Evolutionary conservation across 306 rosid genomes (phyloP).

Genomic region (Cucumis cinereus): DNA sequence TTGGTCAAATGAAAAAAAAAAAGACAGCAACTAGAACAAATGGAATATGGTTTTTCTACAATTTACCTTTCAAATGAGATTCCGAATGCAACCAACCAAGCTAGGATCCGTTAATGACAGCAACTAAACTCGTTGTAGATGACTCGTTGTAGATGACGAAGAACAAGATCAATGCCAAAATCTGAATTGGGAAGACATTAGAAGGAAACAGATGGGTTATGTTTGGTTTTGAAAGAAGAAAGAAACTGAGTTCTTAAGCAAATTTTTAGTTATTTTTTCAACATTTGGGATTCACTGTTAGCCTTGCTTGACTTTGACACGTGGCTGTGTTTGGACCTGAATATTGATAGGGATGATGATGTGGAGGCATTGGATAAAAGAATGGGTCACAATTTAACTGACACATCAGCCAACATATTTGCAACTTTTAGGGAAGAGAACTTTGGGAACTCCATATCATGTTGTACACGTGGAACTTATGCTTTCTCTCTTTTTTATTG

Average conservation of each 20-base stretch:
- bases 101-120: too few relatives aligned
- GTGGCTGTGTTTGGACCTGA: slow-evolving; percentile 7
- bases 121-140: too few relatives aligned
- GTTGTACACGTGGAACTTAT: not conserved
- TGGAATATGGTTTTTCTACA: too few relatives aligned
- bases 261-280: not conserved
- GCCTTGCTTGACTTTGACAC: slow-evolving; percentile 11
- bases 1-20: too few relatives aligned
- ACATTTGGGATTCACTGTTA: slow-evolving; percentile 5
- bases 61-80: too few relatives aligned
- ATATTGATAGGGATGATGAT: slow-evolving; percentile 9
- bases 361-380: not conserved
- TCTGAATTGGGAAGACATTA: too few relatives aligned
- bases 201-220: too few relatives aligned
- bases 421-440: not conserved
- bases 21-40: too few relatives aligned
- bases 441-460: not conserved
- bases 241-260: too few relatives aligned
- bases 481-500: not conserved
- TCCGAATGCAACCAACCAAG: too few relatives aligned
- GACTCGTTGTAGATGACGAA: too few relatives aligned
- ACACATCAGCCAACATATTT: slow-evolving; percentile 2
- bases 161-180: not conserved
- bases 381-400: not conserved
- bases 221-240: too few relatives aligned